A percentile compares a stretch with the other conserved stretches of the same genome.
These are phyloP conservation scores for Hyphopichia pseudoburtonii DNA, from an alignment of 1,139 yeast genomes.

Conservation along the genomic window DNA sequence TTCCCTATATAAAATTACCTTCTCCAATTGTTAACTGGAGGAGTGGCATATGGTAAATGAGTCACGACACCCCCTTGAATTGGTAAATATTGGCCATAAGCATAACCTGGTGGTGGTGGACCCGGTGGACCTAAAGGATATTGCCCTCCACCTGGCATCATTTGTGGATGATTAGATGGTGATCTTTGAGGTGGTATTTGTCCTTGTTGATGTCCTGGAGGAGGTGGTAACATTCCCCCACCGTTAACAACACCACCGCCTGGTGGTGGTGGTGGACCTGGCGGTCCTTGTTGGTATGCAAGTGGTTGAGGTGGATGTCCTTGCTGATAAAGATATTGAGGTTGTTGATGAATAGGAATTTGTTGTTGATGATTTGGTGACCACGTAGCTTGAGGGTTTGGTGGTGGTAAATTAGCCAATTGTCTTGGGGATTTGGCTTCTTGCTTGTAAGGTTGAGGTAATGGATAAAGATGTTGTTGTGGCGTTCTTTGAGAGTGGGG, in stretches of 20 bases:
- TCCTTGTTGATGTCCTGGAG: conserved; percentile 13
- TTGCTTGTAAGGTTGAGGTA: conserved; percentile 18
- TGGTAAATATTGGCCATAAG: conserved; percentile 38
- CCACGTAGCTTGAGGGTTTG: conserved; percentile 26
- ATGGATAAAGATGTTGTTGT: conserved; percentile 15
- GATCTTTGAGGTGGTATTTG: conserved; percentile 16
- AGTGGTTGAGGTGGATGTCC: conserved; percentile 17
- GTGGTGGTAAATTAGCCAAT: conserved; percentile 23
- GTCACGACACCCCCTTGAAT: conserved; percentile 33
- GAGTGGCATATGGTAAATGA: conserved; percentile 22
- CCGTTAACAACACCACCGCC: conserved; percentile 5
- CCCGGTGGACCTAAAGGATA: conserved; percentile 22
- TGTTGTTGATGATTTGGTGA: conserved; percentile 24
- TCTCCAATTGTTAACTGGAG: conserved; percentile 34
- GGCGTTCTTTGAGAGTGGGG: conserved; percentile 3
- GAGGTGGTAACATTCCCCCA: conserved; percentile 12
- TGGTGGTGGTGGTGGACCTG: conserved; percentile 13
- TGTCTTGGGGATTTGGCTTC: conserved; percentile 22
- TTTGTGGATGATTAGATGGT: conserved; percentile 23
- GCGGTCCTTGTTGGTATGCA: conserved; percentile 4
- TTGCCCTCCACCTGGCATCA: conserved; percentile 19
- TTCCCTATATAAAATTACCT: conserved; percentile 16
- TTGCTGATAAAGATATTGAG: conserved; percentile 22
- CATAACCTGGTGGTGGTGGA: conserved; percentile 33
- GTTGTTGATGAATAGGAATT: conserved; percentile 22